phyloP scores from a whole-genome alignment of 2,329 filamentous ascomycete genomes.

The Zymoseptoria tritici region DNA sequence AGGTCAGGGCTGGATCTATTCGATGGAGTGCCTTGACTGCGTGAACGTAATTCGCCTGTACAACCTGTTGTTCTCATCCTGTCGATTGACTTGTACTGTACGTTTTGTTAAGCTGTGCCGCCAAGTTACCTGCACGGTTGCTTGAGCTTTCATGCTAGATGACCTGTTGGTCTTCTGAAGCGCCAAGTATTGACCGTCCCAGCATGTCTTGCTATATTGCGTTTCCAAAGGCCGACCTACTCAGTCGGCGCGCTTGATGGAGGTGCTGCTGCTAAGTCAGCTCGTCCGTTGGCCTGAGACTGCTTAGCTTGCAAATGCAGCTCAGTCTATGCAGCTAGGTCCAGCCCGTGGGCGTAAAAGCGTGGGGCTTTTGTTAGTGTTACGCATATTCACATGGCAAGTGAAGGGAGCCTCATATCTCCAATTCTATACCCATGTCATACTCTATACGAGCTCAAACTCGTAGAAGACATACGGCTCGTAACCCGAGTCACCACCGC shows the following conservation, averaged over 20 bases:
- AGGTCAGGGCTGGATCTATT: not conserved
- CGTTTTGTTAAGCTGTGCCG: no score
- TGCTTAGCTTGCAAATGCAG: not conserved
- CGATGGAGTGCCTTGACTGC: not conserved
- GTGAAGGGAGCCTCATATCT: not conserved
- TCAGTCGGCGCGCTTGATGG: no score
- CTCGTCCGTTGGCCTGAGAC: not conserved
- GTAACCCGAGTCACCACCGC: slow-evolving; percentile 73
- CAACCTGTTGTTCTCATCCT: no score
- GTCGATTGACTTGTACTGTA: no score
- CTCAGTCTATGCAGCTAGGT: not conserved
- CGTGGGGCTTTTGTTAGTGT: not conserved
- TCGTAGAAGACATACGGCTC: slow-evolving; percentile 97
- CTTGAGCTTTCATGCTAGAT: no score
- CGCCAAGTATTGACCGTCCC: no score
- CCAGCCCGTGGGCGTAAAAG: not conserved
- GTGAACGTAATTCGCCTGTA: no score
- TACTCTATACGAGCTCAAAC: slow-evolving; percentile 60
- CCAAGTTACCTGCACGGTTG: no score
- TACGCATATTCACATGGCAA: not conserved
- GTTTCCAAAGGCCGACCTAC: no score
- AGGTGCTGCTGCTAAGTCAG: no score
- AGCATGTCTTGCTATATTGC: no score
- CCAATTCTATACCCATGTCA: not conserved
- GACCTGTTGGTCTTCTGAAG: no score